Percentiles rank a stretch among this genome's conserved stretches.
These are phyloP conservation scores for Hypseocharis bilobata DNA, from an alignment of 441 rosid genomes.

Conservation along the genomic window DNA sequence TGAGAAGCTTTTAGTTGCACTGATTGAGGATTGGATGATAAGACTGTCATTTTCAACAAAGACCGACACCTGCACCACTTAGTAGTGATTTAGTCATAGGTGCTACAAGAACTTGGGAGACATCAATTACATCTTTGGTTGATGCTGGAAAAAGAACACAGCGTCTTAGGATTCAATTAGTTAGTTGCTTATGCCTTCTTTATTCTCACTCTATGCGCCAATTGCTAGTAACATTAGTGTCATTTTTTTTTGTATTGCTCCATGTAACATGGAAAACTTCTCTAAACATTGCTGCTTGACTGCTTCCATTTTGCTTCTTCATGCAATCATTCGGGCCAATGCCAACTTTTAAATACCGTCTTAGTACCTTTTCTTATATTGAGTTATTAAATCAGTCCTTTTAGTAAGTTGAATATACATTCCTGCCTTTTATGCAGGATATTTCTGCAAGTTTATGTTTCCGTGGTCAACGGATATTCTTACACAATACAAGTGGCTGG, in stretches of 20 bases:
- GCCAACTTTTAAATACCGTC: neutral
- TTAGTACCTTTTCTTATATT: neutral
- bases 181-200: too few species aligned
- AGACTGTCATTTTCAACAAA: too few species aligned
- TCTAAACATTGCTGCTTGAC: too few species aligned
- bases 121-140: too few species aligned
- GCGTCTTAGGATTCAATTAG: too few species aligned
- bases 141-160: too few species aligned
- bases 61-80: too few species aligned
- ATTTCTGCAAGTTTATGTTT: conserved; percentile 73
- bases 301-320: neutral
- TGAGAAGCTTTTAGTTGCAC: too few species aligned
- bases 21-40: too few species aligned
- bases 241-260: neutral
- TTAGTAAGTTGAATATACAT: conserved; percentile 10
- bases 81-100: too few species aligned
- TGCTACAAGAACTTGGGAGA: too few species aligned
- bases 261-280: neutral
- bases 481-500: conserved; percentile 92
- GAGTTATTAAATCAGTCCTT: neutral
- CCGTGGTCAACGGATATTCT: conserved; percentile 89
- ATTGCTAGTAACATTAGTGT: neutral
- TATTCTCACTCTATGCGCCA: too few species aligned
- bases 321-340: conserved; percentile 3
- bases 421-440: conserved; percentile 44